Percentiles rank a stretch among this genome's conserved stretches.
These are phyloP conservation scores for Candida montana DNA, from an alignment of 805 yeast genomes.

Conservation along the genomic window DNA sequence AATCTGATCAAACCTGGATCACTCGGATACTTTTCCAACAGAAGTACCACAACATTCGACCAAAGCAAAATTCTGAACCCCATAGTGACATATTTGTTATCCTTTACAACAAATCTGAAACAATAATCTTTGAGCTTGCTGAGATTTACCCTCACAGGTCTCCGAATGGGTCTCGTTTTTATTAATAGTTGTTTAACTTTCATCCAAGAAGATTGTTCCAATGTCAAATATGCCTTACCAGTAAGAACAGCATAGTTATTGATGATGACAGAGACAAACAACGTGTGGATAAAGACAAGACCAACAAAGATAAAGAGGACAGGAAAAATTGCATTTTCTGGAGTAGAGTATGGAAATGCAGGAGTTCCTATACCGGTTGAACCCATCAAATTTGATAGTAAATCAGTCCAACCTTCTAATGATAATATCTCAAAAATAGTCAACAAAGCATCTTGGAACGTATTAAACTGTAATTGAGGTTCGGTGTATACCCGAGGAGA, in stretches of 20 bases:
- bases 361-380: constrained; percentile 69
- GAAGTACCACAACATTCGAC: constrained; percentile 54
- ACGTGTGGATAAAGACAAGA: constrained; percentile 76
- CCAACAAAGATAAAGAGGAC: constrained; percentile 74
- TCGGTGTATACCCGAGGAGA: constrained; percentile 66
- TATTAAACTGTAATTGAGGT: constrained; percentile 63
- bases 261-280: constrained; percentile 86
- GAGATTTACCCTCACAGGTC: constrained; percentile 40
- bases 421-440: constrained; percentile 80
- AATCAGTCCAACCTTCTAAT: constrained; percentile 91
- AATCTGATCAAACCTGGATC: constrained; percentile 26
- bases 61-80: constrained; percentile 42
- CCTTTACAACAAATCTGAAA: constrained; percentile 48
- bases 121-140: constrained; percentile 38
- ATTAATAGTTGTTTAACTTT: constrained; percentile 67
- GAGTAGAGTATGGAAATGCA: constrained; percentile 49
- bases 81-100: constrained; percentile 36
- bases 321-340: constrained; percentile 69
- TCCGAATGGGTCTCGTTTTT: constrained; percentile 45
- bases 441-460: constrained; percentile 60
- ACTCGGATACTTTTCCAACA: constrained; percentile 60
- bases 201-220: constrained; percentile 81
- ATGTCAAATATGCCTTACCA: constrained; percentile 80
- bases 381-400: constrained; percentile 61
- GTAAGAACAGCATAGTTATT: constrained; percentile 73